Evolutionary conservation across 495 filamentous ascomycete species (phyloP), one percentile per base, ranked within the genome.

Genomic region (Podospora conica): DNA sequence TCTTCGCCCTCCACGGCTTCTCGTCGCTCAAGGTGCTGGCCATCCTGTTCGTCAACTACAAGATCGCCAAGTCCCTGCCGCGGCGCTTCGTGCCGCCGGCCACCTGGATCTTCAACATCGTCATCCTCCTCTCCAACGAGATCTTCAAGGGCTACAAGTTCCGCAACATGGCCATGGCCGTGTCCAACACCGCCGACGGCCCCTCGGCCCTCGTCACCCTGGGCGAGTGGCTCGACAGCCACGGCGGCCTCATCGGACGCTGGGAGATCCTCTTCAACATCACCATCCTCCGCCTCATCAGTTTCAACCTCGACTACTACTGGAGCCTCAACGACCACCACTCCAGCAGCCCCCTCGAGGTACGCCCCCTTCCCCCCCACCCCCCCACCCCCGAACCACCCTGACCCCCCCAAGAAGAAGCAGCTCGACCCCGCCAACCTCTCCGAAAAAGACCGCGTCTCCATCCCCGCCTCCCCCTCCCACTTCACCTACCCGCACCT

Each of bases 191-290:
- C 27, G 75, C 74, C 25, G 70, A 78, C 20, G 77, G 72, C 3
- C 71, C 77, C 0, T 66, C 82, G 2, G 31, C 70, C 8, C 68
- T 86, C 58, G 71, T 86, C 1, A 77, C 78, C 58, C 88, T 87
- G 82, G 92, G 85, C 6, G 74, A 77, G 24, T 86, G 82, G 77
- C 75, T 96, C 9, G 93, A 97, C 76, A 80, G 79, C 53, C 86
- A 90, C 68, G 88, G 93, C 12, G 95, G 95, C 7, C 76, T 99
- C 22, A 87, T 93, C 72, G 81, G 89, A 3, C 84, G 93, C 66
- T 99, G 95, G 95, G 91, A 97, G 74, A 86, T 99, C 33, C 84
- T 95, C 12, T 99, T 99, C 84, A 99, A 98, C 70, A 86, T 99
- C 66, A 97, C 95, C n/a, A 85, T 97, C 7, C 80, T 99, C 53